phyloP scores from a whole-genome alignment of 192 early-diverging fungal species.

The Cetraspora pellucida region DNA sequence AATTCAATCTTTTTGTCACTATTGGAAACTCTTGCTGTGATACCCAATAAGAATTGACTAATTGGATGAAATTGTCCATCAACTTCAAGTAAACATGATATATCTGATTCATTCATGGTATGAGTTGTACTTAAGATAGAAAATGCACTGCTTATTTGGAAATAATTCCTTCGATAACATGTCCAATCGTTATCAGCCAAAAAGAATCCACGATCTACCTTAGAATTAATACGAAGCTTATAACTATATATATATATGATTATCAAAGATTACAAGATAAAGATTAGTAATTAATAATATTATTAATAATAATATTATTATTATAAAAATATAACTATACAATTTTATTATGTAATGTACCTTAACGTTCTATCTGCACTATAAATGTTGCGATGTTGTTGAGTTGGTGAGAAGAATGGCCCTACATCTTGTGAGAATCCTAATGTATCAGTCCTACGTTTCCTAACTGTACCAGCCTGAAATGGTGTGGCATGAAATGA shows the following conservation, averaged over 20 bases:
- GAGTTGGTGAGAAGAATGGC: conserved; percentile 69
- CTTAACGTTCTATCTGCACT: conserved; percentile 61
- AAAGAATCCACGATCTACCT: conserved; percentile 92
- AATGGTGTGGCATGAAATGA: conserved; percentile 17
- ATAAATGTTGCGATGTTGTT: conserved; percentile 62
- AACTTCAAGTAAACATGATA: conserved; percentile 68
- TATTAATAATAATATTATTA: too few species aligned
- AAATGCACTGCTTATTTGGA: conserved; percentile 78
- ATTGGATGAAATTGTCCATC: conserved; percentile 59
- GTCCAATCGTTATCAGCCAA: conserved; percentile 88
- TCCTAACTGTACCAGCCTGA: neutral
- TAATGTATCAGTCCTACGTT: conserved; percentile 13
- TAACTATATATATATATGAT: conserved; percentile 43
- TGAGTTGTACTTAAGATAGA: conserved; percentile 49
- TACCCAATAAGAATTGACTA: conserved; percentile 70
- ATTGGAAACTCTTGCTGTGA: conserved; percentile 72
- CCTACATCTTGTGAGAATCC: conserved; percentile 50
- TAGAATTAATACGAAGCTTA: conserved; percentile 64
- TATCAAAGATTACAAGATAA: too few species aligned
- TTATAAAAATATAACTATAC: neutral
- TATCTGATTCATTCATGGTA: conserved; percentile 43
- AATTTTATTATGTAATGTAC: conserved; percentile 28
- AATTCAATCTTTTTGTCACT: conserved; percentile 78
- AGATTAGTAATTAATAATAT: too few species aligned
- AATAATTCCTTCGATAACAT: conserved; percentile 94